Percentiles rank a stretch among this genome's conserved stretches.
These are phyloP conservation scores for Podila minutissima DNA, from an alignment of 192 early-diverging fungal species.

Conservation along the genomic window DNA sequence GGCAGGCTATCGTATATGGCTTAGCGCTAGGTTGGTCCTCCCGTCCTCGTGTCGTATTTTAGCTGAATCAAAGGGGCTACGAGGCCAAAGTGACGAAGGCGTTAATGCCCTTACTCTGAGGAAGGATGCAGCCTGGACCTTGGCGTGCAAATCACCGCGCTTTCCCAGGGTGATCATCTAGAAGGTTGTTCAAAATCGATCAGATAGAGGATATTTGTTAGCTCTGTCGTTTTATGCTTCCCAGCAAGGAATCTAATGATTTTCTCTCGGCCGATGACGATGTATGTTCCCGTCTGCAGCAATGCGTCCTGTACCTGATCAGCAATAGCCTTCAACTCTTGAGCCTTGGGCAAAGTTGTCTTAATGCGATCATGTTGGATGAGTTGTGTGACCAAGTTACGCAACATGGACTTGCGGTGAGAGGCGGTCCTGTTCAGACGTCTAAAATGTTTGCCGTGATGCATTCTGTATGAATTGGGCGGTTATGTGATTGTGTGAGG, in stretches of 20 bases:
- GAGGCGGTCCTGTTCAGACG: constrained; percentile 71
- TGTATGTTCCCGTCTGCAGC: too few relatives aligned
- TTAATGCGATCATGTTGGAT: constrained; percentile 91
- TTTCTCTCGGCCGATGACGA: too few relatives aligned
- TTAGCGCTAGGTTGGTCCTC: too few relatives aligned
- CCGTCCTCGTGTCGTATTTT: too few relatives aligned
- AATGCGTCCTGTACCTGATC: constrained; percentile 68
- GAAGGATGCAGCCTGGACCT: constrained; percentile 64
- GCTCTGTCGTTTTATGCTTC: too few relatives aligned
- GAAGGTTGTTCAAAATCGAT: not conserved
- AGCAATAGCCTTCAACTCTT: constrained; percentile 83
- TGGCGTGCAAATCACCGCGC: constrained; percentile 69
- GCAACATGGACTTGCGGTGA: constrained; percentile 80
- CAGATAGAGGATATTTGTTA: too few relatives aligned
- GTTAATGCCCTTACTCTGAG: constrained; percentile 54
- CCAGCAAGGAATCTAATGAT: too few relatives aligned
- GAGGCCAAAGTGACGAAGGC: not conserved
- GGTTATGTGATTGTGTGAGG: not conserved
- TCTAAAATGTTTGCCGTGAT: constrained; percentile 65
- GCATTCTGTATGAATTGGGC: constrained; percentile 51
- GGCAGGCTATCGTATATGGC: too few relatives aligned
- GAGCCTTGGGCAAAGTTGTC: constrained; percentile 94
- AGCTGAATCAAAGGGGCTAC: too few relatives aligned
- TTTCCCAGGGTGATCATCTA: constrained; percentile 90
- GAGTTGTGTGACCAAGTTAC: constrained; percentile 86